Base-by-base conservation (phyloP, 1,284 basidiomycete species). In the Porodaedalea pini region DNA sequence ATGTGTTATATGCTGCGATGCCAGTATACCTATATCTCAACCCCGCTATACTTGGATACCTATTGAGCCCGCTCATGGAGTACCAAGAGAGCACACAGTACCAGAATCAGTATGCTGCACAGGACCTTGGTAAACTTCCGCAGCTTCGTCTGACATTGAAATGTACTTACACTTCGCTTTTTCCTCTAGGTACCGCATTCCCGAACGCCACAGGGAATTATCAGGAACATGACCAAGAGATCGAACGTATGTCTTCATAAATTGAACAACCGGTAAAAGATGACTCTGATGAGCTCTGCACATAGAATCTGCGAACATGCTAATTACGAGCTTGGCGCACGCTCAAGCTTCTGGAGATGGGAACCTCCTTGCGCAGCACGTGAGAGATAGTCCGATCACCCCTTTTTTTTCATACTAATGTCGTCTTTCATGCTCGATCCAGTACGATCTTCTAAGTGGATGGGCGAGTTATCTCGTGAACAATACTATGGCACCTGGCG, bases 11-110 rank as follows among this genome's bases (percentile, higher is more conserved):
- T 59, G 71, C 78, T 1, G 69, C 78, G 0, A 72, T 78, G 43
- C 80, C 80, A 0, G 69, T 74, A 3, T 71, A 76, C 31, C 61
- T 82, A 27, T 80, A 77, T 61, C 60, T 80, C 55, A 79, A 80
- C 51, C 64, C 79, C 1, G 69, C 67, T 7, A 64, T 77, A 36
- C 72, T 67, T 8, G 70, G 71, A 0, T 65, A 68, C 10, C 67
- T 81, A 1, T 67, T 82, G 19, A 67, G 73, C 15, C 78, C 80
- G 1, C 66, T 80, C 2, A 67, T 81, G 15, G 71, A 74, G 17
- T 74, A 71, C 57, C 76, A 80, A 61, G 60, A 65, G 1, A 67
- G 67, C 0, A 54, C 65, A 1, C 55, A 58, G 1, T 68, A 69
- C 49, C 54, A 57, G 4, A 64, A 70, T 23, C 48, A 58, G 0